Percentiles rank a stretch among this genome's conserved stretches.
Conservation (phyloP, 192 early-diverging fungal species). For the Coemansia sp. region DNA sequence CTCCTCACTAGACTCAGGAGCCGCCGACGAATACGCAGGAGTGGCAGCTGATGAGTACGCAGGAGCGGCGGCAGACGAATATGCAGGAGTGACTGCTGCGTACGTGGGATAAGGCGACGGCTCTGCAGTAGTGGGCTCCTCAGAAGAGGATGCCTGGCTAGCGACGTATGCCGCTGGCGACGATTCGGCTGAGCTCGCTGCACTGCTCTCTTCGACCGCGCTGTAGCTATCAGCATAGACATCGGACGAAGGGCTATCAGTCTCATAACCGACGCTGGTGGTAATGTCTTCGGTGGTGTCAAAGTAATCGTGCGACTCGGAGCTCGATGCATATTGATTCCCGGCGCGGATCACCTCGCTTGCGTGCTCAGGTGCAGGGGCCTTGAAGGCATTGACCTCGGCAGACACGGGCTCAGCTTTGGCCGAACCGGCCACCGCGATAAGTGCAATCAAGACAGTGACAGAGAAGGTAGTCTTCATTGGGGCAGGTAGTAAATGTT, state of each 20-base stretch:
- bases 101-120: background rate
- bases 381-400: background rate
- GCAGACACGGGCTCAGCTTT: background rate
- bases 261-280: background rate
- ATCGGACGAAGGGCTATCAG: background rate
- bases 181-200: background rate
- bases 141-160: background rate
- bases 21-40: background rate
- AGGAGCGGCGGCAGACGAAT: background rate
- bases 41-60: too few species aligned
- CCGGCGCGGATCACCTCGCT: slow-evolving; percentile 2
- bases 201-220: background rate
- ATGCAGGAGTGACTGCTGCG: background rate
- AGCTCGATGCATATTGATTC: background rate
- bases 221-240: background rate
- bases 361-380: background rate
- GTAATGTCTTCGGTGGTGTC: slow-evolving; percentile 3
- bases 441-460: slow-evolving; percentile 6
- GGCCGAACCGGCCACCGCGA: background rate
- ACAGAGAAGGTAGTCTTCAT: slow-evolving; percentile 20
- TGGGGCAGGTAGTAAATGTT: background rate
- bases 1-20: background rate
- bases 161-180: background rate
- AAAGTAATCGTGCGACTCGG: background rate
- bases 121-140: slow-evolving; percentile 1